Conservation (phyloP, 2,329 filamentous ascomycete genomes). For the Aspergillus latus region DNA sequence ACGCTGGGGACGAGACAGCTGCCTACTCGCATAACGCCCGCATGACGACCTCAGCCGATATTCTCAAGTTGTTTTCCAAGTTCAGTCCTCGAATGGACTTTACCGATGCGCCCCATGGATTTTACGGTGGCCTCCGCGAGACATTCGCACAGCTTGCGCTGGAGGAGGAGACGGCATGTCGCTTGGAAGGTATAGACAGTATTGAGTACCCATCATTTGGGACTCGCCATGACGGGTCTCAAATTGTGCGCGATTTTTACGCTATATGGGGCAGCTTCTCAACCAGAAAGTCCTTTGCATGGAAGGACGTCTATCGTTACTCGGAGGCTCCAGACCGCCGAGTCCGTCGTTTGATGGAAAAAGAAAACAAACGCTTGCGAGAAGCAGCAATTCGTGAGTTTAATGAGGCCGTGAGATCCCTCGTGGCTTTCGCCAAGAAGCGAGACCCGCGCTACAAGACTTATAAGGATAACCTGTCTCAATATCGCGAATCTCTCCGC, state of each 20-base stretch:
- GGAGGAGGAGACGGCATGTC: slow-evolving; percentile 75
- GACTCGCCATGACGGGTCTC: slow-evolving; percentile 69
- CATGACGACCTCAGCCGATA: slow-evolving; percentile 77
- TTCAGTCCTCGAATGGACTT: slow-evolving; percentile 79
- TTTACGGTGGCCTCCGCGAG: slow-evolving; percentile 76
- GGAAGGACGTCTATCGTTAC: slow-evolving; percentile 81
- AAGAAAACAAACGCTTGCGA: slow-evolving; percentile 82
- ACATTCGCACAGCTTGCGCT: slow-evolving; percentile 76
- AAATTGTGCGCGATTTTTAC: slow-evolving; percentile 81
- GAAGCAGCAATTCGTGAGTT: slow-evolving; percentile 84
- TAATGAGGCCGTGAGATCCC: slow-evolving; percentile 83
- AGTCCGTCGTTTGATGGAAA: slow-evolving; percentile 83
- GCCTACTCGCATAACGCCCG: slow-evolving; percentile 63
- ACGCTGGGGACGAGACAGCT: slow-evolving; percentile 43
- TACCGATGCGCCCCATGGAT: slow-evolving; percentile 75
- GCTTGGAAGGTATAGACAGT: slow-evolving; percentile 62
- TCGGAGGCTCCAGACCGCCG: slow-evolving; percentile 85
- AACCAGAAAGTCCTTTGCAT: slow-evolving; percentile 82
- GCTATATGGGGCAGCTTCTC: slow-evolving; percentile 74
- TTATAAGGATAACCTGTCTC: slow-evolving; percentile 73
- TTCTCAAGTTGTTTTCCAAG: slow-evolving; percentile 73
- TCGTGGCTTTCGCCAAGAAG: slow-evolving; percentile 87
- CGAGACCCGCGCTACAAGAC: slow-evolving; percentile 81
- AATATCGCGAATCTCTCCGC: slow-evolving; percentile 75
- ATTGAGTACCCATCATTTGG: slow-evolving; percentile 82